Evolutionary conservation across 140 eudicot genomes (phyloP).

Genomic region (Flaveria floridana): DNA sequence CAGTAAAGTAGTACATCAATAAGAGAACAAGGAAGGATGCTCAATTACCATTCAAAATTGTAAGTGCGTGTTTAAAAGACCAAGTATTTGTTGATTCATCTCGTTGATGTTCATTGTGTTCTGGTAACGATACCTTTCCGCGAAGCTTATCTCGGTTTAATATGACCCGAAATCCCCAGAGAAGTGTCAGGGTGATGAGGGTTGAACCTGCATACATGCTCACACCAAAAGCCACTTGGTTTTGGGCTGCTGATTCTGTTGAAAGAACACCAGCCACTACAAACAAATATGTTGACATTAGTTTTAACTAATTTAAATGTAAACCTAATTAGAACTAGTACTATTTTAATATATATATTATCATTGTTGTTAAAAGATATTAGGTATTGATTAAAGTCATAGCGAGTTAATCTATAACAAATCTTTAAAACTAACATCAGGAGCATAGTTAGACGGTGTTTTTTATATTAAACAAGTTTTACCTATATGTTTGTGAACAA

Average conservation of each 20-base stretch:
- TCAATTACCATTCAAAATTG: conserved; percentile 8
- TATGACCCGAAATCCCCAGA: conserved; percentile 28
- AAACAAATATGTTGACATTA: background rate
- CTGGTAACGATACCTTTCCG: conserved; percentile 8
- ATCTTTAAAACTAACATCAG: too few species aligned
- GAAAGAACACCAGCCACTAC: conserved; percentile 8
- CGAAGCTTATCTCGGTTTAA: conserved; percentile 19
- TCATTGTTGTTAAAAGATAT: too few species aligned
- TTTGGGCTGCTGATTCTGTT: conserved; percentile 22
- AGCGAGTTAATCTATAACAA: too few species aligned
- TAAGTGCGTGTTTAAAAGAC: background rate
- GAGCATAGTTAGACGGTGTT: too few species aligned
- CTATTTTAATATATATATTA: too few species aligned
- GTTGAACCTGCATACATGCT: conserved; percentile 33
- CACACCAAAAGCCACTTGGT: conserved; percentile 29
- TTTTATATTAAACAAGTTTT: too few species aligned
- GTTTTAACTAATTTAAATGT: too few species aligned
- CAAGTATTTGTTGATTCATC: background rate
- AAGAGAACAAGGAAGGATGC: too few species aligned
- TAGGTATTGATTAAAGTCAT: too few species aligned
- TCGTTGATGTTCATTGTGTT: background rate
- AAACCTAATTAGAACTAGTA: too few species aligned
- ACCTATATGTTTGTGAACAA: too few species aligned
- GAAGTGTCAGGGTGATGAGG: conserved; percentile 27
- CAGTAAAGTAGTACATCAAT: too few species aligned